Conservation (phyloP, 2,329 filamentous ascomycete genomes). For the Aspergillus japonicus region DNA sequence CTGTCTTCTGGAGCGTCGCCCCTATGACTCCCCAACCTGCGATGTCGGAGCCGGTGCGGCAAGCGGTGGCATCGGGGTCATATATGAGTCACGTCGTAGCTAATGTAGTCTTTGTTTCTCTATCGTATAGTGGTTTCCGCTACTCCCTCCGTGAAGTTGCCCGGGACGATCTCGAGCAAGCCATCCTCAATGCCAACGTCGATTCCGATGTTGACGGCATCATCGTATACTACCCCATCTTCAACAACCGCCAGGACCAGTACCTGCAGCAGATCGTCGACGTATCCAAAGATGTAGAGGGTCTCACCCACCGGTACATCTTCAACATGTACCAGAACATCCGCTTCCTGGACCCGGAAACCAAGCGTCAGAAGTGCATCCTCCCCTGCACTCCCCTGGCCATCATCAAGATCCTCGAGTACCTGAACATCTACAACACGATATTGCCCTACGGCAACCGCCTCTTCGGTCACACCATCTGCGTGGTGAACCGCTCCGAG, state of each 20-base stretch:
- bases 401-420: slow-evolving; percentile 94
- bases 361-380: slow-evolving; percentile 77
- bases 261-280: slow-evolving; percentile 95
- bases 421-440: slow-evolving; percentile 93
- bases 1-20: slow-evolving; percentile 16
- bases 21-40: slow-evolving; percentile 8
- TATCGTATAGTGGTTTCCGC: slow-evolving; percentile 70
- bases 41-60: slow-evolving; percentile 14
- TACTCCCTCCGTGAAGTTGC: slow-evolving; percentile 82
- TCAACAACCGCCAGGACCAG: slow-evolving; percentile 83
- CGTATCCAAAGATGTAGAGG: slow-evolving; percentile 90
- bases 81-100: slow-evolving; percentile 15
- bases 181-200: slow-evolving; percentile 78
- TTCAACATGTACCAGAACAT: slow-evolving; percentile 99
- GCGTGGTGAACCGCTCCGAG: slow-evolving; percentile 93
- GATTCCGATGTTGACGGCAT: slow-evolving; percentile 79
- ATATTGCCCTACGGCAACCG: slow-evolving; percentile 91
- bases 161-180: slow-evolving; percentile 87
- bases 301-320: slow-evolving; percentile 87
- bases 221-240: slow-evolving; percentile 98
- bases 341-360: slow-evolving; percentile 75
- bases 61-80: not conserved
- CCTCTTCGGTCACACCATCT: slow-evolving; percentile 89
- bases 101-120: slow-evolving; percentile 17
- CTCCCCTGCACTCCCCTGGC: slow-evolving; percentile 94